A percentile compares a stretch with the other conserved stretches of the same genome.
Conservation (phyloP, 139 green algal genomes). For the Haematococcus sp. region DNA sequence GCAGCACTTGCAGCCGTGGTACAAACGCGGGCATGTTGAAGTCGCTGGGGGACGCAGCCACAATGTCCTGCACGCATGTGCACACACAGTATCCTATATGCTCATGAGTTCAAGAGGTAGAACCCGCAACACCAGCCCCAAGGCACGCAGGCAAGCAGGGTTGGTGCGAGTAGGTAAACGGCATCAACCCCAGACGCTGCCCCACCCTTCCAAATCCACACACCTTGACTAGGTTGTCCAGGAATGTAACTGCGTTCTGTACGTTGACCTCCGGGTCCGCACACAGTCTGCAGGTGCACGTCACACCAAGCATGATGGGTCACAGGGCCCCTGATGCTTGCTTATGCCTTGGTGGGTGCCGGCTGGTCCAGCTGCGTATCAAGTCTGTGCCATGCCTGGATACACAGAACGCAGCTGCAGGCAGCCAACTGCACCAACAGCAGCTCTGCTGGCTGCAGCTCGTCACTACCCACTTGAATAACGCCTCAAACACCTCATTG, state of each 20-base stretch:
- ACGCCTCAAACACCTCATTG: slow-evolving; percentile 87
- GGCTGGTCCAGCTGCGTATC: no score
- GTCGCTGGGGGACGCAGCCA: slow-evolving; percentile 38
- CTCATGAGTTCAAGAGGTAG: no score
- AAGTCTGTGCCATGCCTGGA: no score
- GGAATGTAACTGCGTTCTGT: slow-evolving; percentile 87
- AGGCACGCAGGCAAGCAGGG: no score
- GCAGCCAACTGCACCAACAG: background rate
- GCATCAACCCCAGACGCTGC: slow-evolving; percentile 8
- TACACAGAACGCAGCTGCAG: no score
- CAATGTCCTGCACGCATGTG: slow-evolving; percentile 56
- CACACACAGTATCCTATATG: no score
- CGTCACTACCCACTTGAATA: slow-evolving; percentile 67
- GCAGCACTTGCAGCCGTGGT: slow-evolving; percentile 73
- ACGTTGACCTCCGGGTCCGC: slow-evolving; percentile 72
- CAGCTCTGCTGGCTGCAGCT: background rate
- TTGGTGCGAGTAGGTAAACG: no score
- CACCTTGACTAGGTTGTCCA: slow-evolving; percentile 94
- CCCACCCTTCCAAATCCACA: slow-evolving; percentile 50
- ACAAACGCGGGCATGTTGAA: slow-evolving; percentile 86
- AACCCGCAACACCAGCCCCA: no score
- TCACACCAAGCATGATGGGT: no score
- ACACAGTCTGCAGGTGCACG: slow-evolving; percentile 43
- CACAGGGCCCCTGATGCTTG: no score
- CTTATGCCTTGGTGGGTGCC: no score